Conservation (phyloP, 257 asterid species). For the Dorcoceras hygrometricum region DNA sequence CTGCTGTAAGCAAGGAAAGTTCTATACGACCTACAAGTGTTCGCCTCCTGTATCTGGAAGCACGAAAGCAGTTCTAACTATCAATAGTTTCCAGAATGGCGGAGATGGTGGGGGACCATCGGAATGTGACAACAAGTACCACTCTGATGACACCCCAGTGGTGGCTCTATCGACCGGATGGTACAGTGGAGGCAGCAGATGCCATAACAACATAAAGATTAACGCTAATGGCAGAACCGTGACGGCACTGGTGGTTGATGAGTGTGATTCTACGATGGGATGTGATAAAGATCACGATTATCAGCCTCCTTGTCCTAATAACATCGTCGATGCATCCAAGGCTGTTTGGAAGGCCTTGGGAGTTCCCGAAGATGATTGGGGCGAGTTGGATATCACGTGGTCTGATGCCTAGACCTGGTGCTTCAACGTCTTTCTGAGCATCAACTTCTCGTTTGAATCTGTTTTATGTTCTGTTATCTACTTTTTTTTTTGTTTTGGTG, state of each 20-base stretch:
- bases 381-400: conserved; percentile 43
- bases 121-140: conserved; percentile 41
- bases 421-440: not conserved
- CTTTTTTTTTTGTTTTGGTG: not conserved
- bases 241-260: conserved; percentile 42
- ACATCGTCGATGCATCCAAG: conserved; percentile 47
- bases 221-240: conserved; percentile 38
- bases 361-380: conserved; percentile 31
- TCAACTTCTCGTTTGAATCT: not conserved
- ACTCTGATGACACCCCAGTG: conserved; percentile 34
- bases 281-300: conserved; percentile 43
- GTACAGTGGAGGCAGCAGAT: conserved; percentile 34
- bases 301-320: conserved; percentile 51
- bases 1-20: conserved; percentile 33
- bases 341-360: conserved; percentile 48
- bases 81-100: conserved; percentile 44
- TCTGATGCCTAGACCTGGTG: conserved; percentile 28
- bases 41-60: conserved; percentile 31
- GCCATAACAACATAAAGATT: conserved; percentile 27
- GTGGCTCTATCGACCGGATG: conserved; percentile 49
- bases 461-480: not conserved
- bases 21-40: conserved; percentile 36
- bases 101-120: conserved; percentile 47
- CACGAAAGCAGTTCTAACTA: conserved; percentile 37
- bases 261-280: conserved; percentile 48